A percentile compares a stretch with the other conserved stretches of the same genome.
Evolutionary conservation across 225 moss, liverwort and hornwort species (phyloP).

Genomic region (Physcomitrium patens): DNA sequence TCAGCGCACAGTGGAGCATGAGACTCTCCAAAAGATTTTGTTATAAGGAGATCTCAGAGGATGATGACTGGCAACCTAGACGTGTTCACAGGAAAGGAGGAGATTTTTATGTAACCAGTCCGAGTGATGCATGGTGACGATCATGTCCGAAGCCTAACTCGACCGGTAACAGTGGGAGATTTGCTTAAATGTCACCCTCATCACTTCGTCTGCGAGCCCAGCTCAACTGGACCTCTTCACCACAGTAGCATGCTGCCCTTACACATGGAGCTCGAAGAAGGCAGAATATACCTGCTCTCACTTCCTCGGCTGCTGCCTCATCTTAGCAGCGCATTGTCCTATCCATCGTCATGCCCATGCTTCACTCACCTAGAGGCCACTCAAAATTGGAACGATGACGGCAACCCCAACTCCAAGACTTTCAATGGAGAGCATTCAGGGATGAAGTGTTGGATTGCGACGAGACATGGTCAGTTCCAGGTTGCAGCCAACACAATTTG

Average conservation of each 20-base stretch:
- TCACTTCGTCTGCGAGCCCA: conserved; percentile 80
- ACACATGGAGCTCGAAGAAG: conserved; percentile 78
- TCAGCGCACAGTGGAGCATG: no score
- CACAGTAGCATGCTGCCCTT: conserved; percentile 71
- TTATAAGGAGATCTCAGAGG: no score
- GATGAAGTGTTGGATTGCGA: conserved; percentile 29
- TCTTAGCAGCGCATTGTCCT: conserved; percentile 36
- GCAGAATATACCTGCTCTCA: conserved; percentile 74
- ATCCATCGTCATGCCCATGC: conserved; percentile 65
- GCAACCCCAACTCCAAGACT: background rate
- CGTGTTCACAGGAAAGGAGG: no score
- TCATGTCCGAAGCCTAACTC: conserved; percentile 54
- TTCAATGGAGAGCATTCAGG: conserved; percentile 9
- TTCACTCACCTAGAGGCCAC: conserved; percentile 26
- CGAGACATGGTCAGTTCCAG: conserved; percentile 23
- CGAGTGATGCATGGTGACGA: conserved; percentile 80
- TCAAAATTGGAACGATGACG: background rate
- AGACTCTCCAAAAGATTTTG: no score
- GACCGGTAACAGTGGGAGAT: conserved; percentile 69
- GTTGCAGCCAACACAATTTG: conserved; percentile 24
- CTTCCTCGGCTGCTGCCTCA: conserved; percentile 82
- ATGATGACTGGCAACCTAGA: no score
- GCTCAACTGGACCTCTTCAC: conserved; percentile 57
- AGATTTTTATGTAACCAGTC: no score
- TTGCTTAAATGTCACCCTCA: conserved; percentile 71